Evolutionary conservation across 1,139 yeast genomes (phyloP), one percentile per base, ranked within the genome.

Genomic region (Geotrichum aggregatum): DNA sequence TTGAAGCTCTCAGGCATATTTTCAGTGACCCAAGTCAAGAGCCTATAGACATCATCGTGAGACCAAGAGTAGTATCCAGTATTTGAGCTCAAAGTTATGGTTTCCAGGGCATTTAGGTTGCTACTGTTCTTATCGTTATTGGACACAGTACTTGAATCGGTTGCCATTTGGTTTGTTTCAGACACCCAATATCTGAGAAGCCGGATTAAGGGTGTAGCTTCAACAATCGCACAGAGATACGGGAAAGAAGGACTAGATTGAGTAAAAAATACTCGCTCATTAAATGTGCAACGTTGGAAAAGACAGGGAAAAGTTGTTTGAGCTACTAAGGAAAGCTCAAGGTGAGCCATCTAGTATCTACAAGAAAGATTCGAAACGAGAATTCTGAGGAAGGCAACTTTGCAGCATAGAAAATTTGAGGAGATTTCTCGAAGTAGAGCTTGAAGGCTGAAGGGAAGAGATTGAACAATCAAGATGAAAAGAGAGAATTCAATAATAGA

Each of bases 1-100:
- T 43, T 48, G 24, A 48, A 48, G 43, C 52, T 43, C 24, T 43
- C 52, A 7, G 52, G 52, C 52, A 48, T 48, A 33, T 42, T 35
- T 24, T 42, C 47, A 2, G 44, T 24, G 11, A 48, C 47, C 47
- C 47, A 48, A 10, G 40, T 26, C n/a, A 48, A 34, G 2, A 48
- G 47, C 13, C 33, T 41, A 16, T 14, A 28, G 8, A 48, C 52
- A 48, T 48, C 52, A 28, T 48, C 44, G 36, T 43, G 44, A 10
- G 47, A 35, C 52, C 52, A 48, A 10, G 52, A 48, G 40, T 35
- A 48, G 34, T 48, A 48, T 10, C 52, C 47, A 6, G 47, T 30
- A 11, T 36, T 31, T 7, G 36, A 38, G 14, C 52, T 47, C 3
- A 28, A n/a, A 22, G 52, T n/a, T 10, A 42, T 22, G 10, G 21